These are phyloP conservation scores for Pulveroboletus sp. DNA, from an alignment of 768 basidiomycete species.

Conservation along the genomic window DNA sequence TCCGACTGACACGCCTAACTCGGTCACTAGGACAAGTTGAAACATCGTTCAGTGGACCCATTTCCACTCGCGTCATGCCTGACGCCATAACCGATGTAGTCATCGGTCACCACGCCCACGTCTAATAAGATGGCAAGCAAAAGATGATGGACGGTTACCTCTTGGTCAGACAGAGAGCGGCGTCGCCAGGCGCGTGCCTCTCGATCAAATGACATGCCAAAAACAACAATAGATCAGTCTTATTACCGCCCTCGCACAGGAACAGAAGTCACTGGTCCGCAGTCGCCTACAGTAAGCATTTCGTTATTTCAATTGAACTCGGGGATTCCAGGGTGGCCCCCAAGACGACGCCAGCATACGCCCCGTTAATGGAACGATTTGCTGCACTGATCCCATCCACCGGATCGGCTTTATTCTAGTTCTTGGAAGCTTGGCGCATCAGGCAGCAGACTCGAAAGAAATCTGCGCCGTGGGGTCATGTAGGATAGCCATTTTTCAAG, in stretches of 20 bases:
- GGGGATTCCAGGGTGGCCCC: neutral
- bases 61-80: no score
- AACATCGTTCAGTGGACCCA: no score
- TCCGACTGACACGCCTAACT: neutral
- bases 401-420: neutral
- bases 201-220: neutral
- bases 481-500: neutral
- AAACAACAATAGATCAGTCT: neutral
- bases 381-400: neutral
- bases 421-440: neutral
- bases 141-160: no score
- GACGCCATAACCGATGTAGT: neutral
- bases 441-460: neutral
- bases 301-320: slow-evolving; percentile 1
- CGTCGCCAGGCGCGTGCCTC: neutral
- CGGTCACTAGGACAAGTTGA: no score
- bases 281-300: neutral
- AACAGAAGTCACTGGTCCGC: neutral
- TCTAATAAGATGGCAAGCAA: no score
- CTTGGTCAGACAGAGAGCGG: neutral
- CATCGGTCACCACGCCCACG: neutral
- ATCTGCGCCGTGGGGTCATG: neutral
- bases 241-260: neutral
- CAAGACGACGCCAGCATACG: neutral
- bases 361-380: neutral